Percentiles rank a stretch among this genome's conserved stretches.
phyloP scores from a whole-genome alignment of 352 stramenopile species.

The Phytophthora ohioensis region DNA sequence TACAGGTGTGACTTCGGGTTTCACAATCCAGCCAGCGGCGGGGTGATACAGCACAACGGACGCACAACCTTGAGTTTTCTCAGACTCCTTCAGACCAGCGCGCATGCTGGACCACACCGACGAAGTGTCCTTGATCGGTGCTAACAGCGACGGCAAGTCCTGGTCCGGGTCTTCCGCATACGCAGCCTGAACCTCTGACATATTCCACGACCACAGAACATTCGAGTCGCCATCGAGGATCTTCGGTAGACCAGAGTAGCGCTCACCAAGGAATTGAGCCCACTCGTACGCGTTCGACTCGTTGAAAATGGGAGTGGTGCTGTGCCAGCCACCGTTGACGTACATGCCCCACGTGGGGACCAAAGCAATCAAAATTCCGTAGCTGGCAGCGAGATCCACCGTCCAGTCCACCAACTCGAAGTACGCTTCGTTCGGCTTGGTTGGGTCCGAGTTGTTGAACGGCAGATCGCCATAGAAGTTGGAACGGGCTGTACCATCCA shows the following conservation, averaged over 20 bases:
- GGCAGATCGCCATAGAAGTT: constrained; percentile 2
- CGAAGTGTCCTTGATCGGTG: not conserved
- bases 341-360: no score
- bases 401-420: constrained; percentile 41
- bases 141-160: not conserved
- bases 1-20: not conserved
- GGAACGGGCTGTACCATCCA: not conserved
- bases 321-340: no score
- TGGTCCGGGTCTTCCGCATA: not conserved
- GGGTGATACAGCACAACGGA: not conserved
- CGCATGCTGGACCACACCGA: not conserved
- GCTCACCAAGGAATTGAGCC: no score
- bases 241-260: not conserved
- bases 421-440: constrained; percentile 19
- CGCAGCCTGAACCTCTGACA: not conserved
- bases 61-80: not conserved
- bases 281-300: no score
- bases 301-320: no score
- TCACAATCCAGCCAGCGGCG: not conserved
- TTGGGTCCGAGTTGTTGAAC: constrained; percentile 3
- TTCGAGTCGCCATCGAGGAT: not conserved
- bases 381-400: no score
- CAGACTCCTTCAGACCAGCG: not conserved
- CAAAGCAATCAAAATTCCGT: no score
- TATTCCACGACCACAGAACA: not conserved